These are phyloP conservation scores for Xerocomellus chrysenteron DNA, from an alignment of 768 basidiomycete genomes.

Conservation along the genomic window DNA sequence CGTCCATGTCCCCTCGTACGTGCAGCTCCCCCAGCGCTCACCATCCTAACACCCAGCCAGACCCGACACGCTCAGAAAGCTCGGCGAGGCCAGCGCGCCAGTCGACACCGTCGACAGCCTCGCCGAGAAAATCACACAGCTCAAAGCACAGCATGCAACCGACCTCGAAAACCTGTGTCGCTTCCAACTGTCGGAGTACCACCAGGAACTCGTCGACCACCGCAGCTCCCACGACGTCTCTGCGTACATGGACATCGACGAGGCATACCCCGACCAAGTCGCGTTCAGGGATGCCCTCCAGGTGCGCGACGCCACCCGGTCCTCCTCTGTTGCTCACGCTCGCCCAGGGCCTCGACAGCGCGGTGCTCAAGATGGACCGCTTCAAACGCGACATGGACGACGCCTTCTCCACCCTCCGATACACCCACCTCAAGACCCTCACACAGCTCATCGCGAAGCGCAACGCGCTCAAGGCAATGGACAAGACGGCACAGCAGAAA, in stretches of 20 bases:
- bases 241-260: slow-evolving; percentile 29
- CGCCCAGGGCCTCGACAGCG: slow-evolving; percentile 20
- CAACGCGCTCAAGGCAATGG: slow-evolving; percentile 11
- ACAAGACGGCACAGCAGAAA: slow-evolving; percentile 20
- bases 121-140: slow-evolving; percentile 27
- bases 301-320: slow-evolving; percentile 5
- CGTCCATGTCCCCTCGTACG: slow-evolving; percentile 41
- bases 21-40: background rate
- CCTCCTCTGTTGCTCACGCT: background rate
- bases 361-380: slow-evolving; percentile 16
- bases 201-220: slow-evolving; percentile 35
- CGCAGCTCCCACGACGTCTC: slow-evolving; percentile 23
- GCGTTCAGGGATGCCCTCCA: slow-evolving; percentile 25
- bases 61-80: slow-evolving; percentile 20
- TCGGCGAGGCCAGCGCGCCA: slow-evolving; percentile 13
- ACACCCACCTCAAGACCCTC: slow-evolving; percentile 31
- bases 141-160: slow-evolving; percentile 29
- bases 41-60: slow-evolving; percentile 2
- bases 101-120: slow-evolving; percentile 29
- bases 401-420: slow-evolving; percentile 29
- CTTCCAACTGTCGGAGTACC: slow-evolving; percentile 32
- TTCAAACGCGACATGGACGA: slow-evolving; percentile 29
- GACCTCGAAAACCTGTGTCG: slow-evolving; percentile 32
- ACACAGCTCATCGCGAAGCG: slow-evolving; percentile 16
- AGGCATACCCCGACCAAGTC: slow-evolving; percentile 23